Conservation (phyloP, 176 grass and related monocot species). For the Hsuehochloa calcarea region DNA sequence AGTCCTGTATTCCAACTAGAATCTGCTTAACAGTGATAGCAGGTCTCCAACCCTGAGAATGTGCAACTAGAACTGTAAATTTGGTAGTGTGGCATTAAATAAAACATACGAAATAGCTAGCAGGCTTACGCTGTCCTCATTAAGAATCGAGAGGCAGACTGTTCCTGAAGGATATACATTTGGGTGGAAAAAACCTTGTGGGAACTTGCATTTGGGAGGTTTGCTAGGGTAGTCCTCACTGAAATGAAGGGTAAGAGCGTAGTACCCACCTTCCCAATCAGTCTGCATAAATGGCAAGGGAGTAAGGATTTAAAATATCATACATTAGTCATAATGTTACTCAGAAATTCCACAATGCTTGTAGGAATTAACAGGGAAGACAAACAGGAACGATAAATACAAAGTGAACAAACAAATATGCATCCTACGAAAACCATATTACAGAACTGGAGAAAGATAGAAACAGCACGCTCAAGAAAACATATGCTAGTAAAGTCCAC, state of each 20-base stretch:
- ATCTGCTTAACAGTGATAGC: conserved; percentile 89
- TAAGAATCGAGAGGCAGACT: conserved; percentile 82
- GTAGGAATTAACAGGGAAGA: background rate
- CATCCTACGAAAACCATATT: background rate
- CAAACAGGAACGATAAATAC: background rate
- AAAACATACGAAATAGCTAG: conserved; percentile 2
- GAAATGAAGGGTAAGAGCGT: conserved; percentile 67
- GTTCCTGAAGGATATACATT: conserved; percentile 95
- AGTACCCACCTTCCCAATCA: conserved; percentile 81
- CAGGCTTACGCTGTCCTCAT: conserved; percentile 71
- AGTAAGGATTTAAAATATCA: background rate
- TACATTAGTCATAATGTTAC: background rate
- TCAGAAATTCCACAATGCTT: background rate
- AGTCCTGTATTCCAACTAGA: conserved; percentile 86
- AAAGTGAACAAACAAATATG: background rate
- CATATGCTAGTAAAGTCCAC: background rate
- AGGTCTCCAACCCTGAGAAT: conserved; percentile 78
- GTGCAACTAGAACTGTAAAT: conserved; percentile 2
- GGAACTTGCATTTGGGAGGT: conserved; percentile 89
- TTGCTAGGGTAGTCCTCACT: conserved; percentile 87
- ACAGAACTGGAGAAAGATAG: background rate
- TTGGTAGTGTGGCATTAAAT: background rate
- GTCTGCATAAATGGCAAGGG: conserved; percentile 47
- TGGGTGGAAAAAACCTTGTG: conserved; percentile 79
- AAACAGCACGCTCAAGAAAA: background rate